These are phyloP conservation scores for Kokia cookei DNA, from an alignment of 441 rosid species.

Conservation along the genomic window DNA sequence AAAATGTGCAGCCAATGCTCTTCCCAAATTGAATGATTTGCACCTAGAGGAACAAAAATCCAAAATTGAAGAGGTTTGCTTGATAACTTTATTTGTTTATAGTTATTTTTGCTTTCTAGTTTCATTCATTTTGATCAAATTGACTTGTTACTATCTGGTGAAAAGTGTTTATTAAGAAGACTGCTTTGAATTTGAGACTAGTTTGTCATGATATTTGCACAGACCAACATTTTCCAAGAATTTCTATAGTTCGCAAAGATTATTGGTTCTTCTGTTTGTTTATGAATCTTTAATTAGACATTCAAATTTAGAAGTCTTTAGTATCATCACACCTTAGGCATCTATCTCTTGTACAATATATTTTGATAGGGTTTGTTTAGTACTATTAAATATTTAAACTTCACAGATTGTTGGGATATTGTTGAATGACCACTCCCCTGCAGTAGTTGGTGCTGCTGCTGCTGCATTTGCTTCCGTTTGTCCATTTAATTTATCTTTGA, in stretches of 20 bases:
- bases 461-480: conserved; percentile 84
- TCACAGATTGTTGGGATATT: conserved; percentile 78
- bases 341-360: background rate
- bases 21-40: conserved; percentile 86
- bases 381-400: conserved; percentile 7
- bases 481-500: conserved; percentile 68
- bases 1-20: conserved; percentile 95
- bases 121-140: background rate
- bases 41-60: conserved; percentile 69
- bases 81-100: conserved; percentile 1
- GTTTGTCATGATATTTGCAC: background rate
- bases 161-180: too few species aligned
- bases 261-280: background rate
- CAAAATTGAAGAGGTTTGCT: conserved; percentile 69
- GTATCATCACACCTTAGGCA: background rate
- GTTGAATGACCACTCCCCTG: conserved; percentile 77
- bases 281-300: background rate
- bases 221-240: background rate
- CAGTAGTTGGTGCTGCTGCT: conserved; percentile 93
- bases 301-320: background rate
- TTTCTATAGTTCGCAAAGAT: background rate
- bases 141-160: too few species aligned
- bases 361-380: background rate
- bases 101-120: background rate
- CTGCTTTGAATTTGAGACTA: background rate